These are phyloP conservation scores for Penicillium sp. DNA, from an alignment of 2,329 filamentous ascomycete species.

Conservation along the genomic window DNA sequence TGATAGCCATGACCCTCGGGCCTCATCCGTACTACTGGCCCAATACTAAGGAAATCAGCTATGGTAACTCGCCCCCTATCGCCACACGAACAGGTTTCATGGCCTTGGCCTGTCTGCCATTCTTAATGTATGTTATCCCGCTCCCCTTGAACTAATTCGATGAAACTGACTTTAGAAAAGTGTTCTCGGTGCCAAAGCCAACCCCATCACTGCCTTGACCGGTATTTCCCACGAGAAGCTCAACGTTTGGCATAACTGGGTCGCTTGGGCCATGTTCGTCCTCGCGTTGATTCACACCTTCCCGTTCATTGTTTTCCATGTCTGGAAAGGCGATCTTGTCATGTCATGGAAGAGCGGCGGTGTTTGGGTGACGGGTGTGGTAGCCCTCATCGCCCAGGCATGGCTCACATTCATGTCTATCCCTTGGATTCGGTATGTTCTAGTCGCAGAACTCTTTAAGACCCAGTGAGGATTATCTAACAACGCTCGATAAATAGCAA, in stretches of 20 bases:
- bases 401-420: conserved; percentile 55
- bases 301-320: conserved; percentile 59
- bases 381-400: conserved; percentile 57
- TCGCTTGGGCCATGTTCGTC: conserved; percentile 58
- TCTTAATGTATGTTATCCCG: conserved; percentile 44
- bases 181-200: conserved; percentile 56
- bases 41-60: conserved; percentile 39
- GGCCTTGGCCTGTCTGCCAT: conserved; percentile 55
- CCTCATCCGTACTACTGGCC: conserved; percentile 61
- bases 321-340: conserved; percentile 52
- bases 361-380: conserved; percentile 59
- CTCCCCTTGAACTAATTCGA: background rate
- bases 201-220: conserved; percentile 57
- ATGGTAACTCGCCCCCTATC: conserved; percentile 56
- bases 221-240: conserved; percentile 62
- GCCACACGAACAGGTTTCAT: conserved; percentile 57
- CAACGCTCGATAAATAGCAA: conserved; percentile 41
- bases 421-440: conserved; percentile 29
- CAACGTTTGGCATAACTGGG: conserved; percentile 57
- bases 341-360: conserved; percentile 49
- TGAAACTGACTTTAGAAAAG: conserved; percentile 22
- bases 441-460: background rate
- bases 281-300: conserved; percentile 62
- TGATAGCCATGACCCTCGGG: conserved; percentile 48
- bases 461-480: background rate